Base-by-base conservation (phyloP, 164 flowering plant species). In the Stephania cephalantha region DNA sequence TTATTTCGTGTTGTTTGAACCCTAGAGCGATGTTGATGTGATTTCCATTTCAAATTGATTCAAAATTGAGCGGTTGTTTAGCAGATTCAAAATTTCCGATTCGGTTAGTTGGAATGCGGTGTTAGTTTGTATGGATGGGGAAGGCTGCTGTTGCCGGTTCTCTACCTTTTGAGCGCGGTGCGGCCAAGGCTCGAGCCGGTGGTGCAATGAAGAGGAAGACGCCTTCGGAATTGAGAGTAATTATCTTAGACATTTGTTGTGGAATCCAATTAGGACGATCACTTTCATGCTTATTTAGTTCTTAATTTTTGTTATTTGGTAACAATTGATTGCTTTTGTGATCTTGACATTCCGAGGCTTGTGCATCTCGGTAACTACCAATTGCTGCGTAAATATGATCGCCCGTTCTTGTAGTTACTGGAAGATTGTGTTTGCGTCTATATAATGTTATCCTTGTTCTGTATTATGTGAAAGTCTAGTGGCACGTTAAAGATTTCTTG, bases 221-320 rank as follows among this genome's bases (percentile, higher is more conserved):
- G 2, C 98, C 98, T 2, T 90, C 94, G 0, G 94, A 94, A 80
- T 78, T 94, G 69, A 85, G 98, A 78, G 98, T 94, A 87, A 79
- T 83, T 73, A 67, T 73, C 71, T 74, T 5, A 52, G 29, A 15
- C 67, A 25, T 20, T 11, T 31, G 22, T 9, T n/a, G 42, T 35
- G 42, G 42, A 35, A 35, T 35, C 42, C 1, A 35, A 35, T 35
- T 35, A 35, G 3, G 2, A 35, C 2, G 4, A 35, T 35, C 42
- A 4, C 42, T 35, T 35, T 35, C 42, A 35, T 35, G 42, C 42
- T 35, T 35, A 35, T 35, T 35, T 35, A 35, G 42, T 35, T 35
- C 42, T 35, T 35, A 35, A 35, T 35, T 35, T 35, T 35, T 35
- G 42, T 35, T 35, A 35, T 35, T 35, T 35, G 42, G 42, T 35